phyloP scores from a whole-genome alignment of 2,329 filamentous ascomycete genomes.

The Pseudocercospora fuligena region DNA sequence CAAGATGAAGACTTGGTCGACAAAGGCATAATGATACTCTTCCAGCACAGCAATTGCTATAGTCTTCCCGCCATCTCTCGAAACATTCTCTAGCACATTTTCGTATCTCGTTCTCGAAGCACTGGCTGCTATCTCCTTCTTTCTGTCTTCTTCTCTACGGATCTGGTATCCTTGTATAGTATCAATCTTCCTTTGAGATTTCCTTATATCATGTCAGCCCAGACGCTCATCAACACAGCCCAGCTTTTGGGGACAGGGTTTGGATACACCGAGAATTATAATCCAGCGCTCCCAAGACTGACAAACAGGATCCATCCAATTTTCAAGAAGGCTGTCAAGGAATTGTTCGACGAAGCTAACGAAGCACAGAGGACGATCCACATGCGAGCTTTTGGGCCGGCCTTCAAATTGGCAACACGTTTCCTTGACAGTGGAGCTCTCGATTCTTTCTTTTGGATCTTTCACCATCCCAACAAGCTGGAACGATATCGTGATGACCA shows the following conservation, averaged over 20 bases:
- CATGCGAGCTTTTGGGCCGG: not conserved
- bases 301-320: not conserved
- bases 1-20: not conserved
- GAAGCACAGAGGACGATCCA: not conserved
- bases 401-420: not conserved
- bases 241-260: no score
- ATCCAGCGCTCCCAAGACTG: not conserved
- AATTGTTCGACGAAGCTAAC: no score
- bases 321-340: not conserved
- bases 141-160: not conserved
- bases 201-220: no score
- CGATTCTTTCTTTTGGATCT: not conserved
- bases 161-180: not conserved
- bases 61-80: not conserved
- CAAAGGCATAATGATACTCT: not conserved
- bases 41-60: not conserved
- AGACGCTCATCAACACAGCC: no score
- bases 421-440: not conserved
- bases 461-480: not conserved
- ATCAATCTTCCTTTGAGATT: no score
- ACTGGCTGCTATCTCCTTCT: not conserved
- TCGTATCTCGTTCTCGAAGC: not conserved
- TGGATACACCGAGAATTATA: no score
- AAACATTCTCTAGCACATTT: not conserved
- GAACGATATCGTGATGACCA: no score